Evolutionary conservation across 1,284 basidiomycete species (phyloP), one percentile per base, ranked within the genome.

Genomic region (Ganoderma lingzhi): DNA sequence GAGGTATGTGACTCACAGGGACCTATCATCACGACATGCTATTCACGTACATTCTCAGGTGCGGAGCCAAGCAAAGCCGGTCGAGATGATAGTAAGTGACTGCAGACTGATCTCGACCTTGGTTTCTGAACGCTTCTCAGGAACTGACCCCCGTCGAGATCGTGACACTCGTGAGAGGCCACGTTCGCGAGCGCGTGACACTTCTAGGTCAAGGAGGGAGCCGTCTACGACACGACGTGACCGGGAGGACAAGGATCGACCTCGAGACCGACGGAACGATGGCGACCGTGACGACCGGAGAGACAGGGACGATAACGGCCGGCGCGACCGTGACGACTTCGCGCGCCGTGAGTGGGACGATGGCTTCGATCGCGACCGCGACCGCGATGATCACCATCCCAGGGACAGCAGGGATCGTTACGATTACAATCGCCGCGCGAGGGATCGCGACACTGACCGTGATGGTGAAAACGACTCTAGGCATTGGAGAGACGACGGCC

Each of bases 401-500:
- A 76, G 80, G 17, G 79, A 82, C 63, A 78, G 78, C 45, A 80
- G 83, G 67, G 84, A 86, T 69, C 77, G 74, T 23, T 76, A 78
- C 63, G 86, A 88, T 42, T 78, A 81, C 55, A 65, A 66, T 30
- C 76, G 76, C 51, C 82, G 82, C 28, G 78, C 81, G 41, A 78
- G 74, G 53, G 78, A 80, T 48, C 68, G 62, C 15, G 66, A 68
- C 23, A 48, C 73, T 37, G 84, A 85, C 19, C 80, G 82, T 28
- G 85, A 90, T 42, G 80, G 77, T 19, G 88, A 88, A 28, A 91
- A 92, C 59, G 91, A 93, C 72, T 81, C 88, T 35, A 84, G 91
- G 64, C 85, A 89, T 67, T 93, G 92, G 92, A 84, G 90, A 74
- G 92, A 93, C 74, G 92, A 93, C 74, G 92, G 92, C n/a, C 91